Base-by-base conservation (phyloP, 306 rosid species). In the Sicyos baderoa region DNA sequence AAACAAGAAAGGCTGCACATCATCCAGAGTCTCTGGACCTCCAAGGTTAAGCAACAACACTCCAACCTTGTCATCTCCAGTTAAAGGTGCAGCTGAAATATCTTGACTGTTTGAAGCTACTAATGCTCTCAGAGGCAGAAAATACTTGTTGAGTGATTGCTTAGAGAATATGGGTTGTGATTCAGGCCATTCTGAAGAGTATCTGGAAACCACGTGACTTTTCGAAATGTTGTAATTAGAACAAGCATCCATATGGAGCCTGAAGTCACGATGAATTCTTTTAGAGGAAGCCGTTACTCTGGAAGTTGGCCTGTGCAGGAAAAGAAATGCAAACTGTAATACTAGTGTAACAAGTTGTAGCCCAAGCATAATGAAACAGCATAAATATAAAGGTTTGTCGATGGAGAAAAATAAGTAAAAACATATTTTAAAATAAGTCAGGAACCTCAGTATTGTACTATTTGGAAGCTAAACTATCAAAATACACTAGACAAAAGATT, bases 11-110 rank as follows among this genome's bases (percentile, higher is more conserved):
- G 97, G 97, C 68, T 91, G 96, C 85, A 91, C 97, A 63, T 91
- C 97, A 47, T 91, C 96, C 71, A 91, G 90, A 76, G 96, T 89
- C 85, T 91, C 96, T 5, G 97, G 97, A 60, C 97, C 97, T 76
- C 97, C 96, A 61, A 89, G 97, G 83, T 91, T 91, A 56, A 91
- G 90, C 86, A 89, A 76, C 84, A 91, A 77, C n/a, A 91, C 96
- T 74, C 95, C 97, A 35, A 89, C 79, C 80, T 84, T 87, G 58
- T 89, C 95, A 29, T 87, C 89, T 2, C 84, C 91, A 44, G 47
- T 42, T 58, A 89, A n/a, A 79, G 87, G 84, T 23, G 81, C 61
- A 73, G 79, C 75, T 11, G 91, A 59, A 58, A 74, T 72, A 66
- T 80, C 79, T 74, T 76, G 84, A 55, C 80, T 61, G 12, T 86